Conservation (phyloP, 2,329 filamentous ascomycete species). For the Venturiaceae sp. region DNA sequence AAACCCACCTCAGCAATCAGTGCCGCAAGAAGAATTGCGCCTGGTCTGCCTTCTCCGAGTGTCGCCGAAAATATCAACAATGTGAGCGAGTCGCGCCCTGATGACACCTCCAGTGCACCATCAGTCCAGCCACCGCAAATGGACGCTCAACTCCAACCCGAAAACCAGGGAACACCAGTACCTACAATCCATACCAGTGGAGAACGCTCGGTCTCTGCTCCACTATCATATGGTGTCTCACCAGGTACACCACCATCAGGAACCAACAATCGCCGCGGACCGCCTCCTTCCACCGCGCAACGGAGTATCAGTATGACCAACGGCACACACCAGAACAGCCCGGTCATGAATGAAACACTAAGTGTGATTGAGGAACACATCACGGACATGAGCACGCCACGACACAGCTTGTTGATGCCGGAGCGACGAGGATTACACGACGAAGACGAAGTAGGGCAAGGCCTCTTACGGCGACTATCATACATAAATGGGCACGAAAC, state of each 20-base stretch:
- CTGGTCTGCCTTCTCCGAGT: not conserved
- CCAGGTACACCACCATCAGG: not conserved
- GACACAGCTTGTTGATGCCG: conserved; percentile 35
- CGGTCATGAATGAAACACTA: conserved; percentile 86
- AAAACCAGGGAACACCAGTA: not conserved
- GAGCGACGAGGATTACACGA: conserved; percentile 31
- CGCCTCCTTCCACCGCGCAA: conserved; percentile 11
- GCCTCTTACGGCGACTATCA: conserved; percentile 67
- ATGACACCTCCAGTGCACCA: conserved; percentile 1
- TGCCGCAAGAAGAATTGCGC: not conserved
- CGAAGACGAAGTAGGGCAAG: conserved; percentile 87
- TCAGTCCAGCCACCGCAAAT: conserved; percentile 5
- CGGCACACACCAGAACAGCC: conserved; percentile 36
- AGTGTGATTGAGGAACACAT: conserved; percentile 98
- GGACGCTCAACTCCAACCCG: not conserved
- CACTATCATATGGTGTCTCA: not conserved
- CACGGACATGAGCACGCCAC: conserved; percentile 65
- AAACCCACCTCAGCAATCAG: conserved; percentile 24
- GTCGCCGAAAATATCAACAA: not conserved
- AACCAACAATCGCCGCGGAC: not conserved
- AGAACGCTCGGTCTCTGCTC: conserved; percentile 5
- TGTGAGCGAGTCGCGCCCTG: not conserved
- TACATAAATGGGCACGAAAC: conserved; percentile 94
- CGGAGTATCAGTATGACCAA: conserved; percentile 26
- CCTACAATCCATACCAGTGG: not conserved